phyloP scores from a whole-genome alignment of 345 rosid species.

The Eucalyptus cloeziana region DNA sequence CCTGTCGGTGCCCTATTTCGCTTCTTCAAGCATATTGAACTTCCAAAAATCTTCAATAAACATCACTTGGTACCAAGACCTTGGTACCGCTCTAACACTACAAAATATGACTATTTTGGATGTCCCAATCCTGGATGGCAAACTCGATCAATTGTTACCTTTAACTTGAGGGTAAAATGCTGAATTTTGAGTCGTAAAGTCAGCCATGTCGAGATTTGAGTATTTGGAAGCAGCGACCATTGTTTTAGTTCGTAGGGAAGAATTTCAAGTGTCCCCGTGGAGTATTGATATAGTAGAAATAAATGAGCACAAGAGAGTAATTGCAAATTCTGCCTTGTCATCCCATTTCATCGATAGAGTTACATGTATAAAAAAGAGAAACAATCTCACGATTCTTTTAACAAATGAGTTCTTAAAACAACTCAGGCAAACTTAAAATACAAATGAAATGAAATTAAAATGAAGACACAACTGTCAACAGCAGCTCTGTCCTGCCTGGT shows the following conservation, averaged over 20 bases:
- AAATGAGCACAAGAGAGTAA: fast-evolving
- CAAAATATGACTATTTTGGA: background rate
- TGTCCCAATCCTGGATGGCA: background rate
- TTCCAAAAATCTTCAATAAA: background rate
- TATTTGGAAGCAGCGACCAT: fast-evolving
- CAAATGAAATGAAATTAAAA: too few species aligned
- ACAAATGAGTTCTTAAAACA: background rate
- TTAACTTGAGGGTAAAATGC: background rate
- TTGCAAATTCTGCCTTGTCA: fast-evolving
- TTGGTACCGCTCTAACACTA: background rate
- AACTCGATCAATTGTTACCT: background rate
- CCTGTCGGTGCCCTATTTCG: constrained; percentile 16
- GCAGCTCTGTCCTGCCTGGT: background rate
- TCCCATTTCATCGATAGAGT: background rate
- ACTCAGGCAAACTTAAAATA: background rate
- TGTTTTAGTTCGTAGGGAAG: fast-evolving
- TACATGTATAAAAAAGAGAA: background rate
- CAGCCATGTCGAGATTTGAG: background rate
- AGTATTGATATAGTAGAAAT: background rate
- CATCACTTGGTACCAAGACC: background rate
- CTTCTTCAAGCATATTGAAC: constrained; percentile 19
- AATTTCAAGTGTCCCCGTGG: fast-evolving
- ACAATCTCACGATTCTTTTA: background rate
- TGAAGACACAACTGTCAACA: too few species aligned
- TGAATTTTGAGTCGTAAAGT: background rate